These are phyloP conservation scores for Cercospora beticola DNA, from an alignment of 2,329 filamentous ascomycete genomes.

Conservation along the genomic window DNA sequence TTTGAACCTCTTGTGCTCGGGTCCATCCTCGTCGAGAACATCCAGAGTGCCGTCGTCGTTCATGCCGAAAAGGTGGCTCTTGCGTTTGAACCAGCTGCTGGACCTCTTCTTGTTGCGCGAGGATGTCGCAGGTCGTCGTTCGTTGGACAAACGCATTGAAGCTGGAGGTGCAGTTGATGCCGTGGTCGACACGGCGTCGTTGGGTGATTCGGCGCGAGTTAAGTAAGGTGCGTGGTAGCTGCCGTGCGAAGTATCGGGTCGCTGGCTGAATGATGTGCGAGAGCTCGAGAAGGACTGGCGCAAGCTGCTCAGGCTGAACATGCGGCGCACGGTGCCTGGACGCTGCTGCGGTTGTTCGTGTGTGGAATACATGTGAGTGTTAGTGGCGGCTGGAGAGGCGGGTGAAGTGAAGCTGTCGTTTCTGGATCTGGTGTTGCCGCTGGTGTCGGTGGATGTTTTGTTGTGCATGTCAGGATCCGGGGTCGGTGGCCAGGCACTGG, in stretches of 20 bases:
- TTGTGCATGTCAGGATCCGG: constrained; percentile 28
- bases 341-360: constrained; percentile 18
- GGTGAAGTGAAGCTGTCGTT: constrained; percentile 30
- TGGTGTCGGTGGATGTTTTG: constrained; percentile 17
- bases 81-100: constrained; percentile 40
- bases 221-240: constrained; percentile 20
- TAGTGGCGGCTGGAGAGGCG: constrained; percentile 15
- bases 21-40: constrained; percentile 30
- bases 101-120: constrained; percentile 34
- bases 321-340: constrained; percentile 33
- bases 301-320: constrained; percentile 37
- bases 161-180: constrained; percentile 21
- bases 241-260: constrained; percentile 22
- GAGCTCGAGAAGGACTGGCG: constrained; percentile 40
- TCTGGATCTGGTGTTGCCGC: constrained; percentile 24
- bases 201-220: constrained; percentile 25
- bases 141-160: constrained; percentile 15
- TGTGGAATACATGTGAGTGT: constrained; percentile 13
- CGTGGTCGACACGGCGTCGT: constrained; percentile 25
- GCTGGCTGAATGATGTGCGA: constrained; percentile 33
- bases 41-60: constrained; percentile 31
- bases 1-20: constrained; percentile 32
- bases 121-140: constrained; percentile 11
- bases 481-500: constrained; percentile 27
- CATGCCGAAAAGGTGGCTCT: constrained; percentile 36